phyloP scores from a whole-genome alignment of 2,329 filamentous ascomycete species.

The Apiospora pterosperma region DNA sequence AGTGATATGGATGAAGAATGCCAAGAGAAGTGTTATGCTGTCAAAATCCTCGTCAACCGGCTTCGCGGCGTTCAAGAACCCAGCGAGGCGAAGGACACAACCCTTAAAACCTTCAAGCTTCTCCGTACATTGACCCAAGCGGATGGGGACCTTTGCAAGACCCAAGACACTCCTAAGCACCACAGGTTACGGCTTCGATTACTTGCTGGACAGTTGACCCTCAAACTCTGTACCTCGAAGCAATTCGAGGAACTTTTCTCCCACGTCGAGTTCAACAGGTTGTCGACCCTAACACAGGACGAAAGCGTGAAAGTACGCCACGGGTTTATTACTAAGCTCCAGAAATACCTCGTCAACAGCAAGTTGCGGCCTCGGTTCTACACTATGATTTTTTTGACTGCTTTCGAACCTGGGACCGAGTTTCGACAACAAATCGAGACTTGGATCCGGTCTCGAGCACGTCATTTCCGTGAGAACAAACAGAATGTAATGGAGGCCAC shows the following conservation, averaged over 20 bases:
- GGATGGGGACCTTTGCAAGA: slow-evolving; percentile 77
- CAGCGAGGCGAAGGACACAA: slow-evolving; percentile 53
- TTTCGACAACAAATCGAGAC: slow-evolving; percentile 76
- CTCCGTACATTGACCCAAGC: slow-evolving; percentile 72
- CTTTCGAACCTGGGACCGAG: slow-evolving; percentile 78
- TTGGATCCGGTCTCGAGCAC: slow-evolving; percentile 82
- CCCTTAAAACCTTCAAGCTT: slow-evolving; percentile 71
- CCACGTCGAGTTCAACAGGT: slow-evolving; percentile 71
- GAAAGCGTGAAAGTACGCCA: slow-evolving; percentile 68
- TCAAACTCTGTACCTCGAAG: slow-evolving; percentile 80
- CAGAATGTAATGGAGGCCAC: slow-evolving; percentile 72
- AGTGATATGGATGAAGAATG: slow-evolving; percentile 74
- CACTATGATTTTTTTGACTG: slow-evolving; percentile 83
- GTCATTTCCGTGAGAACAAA: slow-evolving; percentile 57
- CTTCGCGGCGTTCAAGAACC: slow-evolving; percentile 59
- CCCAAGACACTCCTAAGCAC: slow-evolving; percentile 68
- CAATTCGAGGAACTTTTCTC: slow-evolving; percentile 73
- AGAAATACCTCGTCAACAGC: slow-evolving; percentile 80
- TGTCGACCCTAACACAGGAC: slow-evolving; percentile 82
- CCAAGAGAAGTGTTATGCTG: slow-evolving; percentile 75
- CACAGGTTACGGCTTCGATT: slow-evolving; percentile 82
- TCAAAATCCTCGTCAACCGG: slow-evolving; percentile 84
- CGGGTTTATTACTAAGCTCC: slow-evolving; percentile 78
- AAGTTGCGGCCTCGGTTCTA: slow-evolving; percentile 76
- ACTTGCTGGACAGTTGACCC: slow-evolving; percentile 71